Evolutionary conservation across 2,329 filamentous ascomycete species (phyloP), one percentile per base, ranked within the genome.

Genomic region (Alternaria burnsii): DNA sequence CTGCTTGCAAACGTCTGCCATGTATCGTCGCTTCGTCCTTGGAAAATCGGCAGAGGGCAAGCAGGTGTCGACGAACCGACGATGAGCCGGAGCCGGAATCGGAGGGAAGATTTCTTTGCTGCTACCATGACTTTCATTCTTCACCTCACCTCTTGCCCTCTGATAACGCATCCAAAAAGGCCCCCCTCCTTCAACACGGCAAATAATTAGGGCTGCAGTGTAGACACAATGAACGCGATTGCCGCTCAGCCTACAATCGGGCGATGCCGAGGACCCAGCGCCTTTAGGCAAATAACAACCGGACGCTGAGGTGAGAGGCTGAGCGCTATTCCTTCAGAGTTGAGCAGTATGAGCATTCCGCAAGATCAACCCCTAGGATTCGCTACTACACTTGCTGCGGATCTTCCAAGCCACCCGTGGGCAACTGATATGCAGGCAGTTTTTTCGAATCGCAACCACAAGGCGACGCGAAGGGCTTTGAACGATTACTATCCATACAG

Each of bases 281-380:
- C 47, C 38, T 26, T 41, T 44, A 46, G 46, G 46, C 38, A 28
- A 30, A 34, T 22, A 44, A 24, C 40, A 36, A 14, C 32, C n/a
- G 40, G 22, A 20, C 40, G 55, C 48, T 52, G 47, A 58, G 46
- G 46, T 34, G 30, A 48, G 55, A 58, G 55, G 48, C 55, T 58
- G 55, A 52, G 40, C 30, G 47, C 41, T 22, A 32, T 22, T 12
- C 28, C 38, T 36, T 50, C 12, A 30, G 5, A 32, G 30, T 46
- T 46, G 47, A 44, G 20, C 28, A 52, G 51, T 26, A 28, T 6
- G 30, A 18, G 18, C 44, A 48, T 58, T 58, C 55, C 40, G 52
- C n/a, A 28, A 11, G 36, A 40, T 34, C 22, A 24, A 8, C 43
- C 10, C 36, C 42, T 42, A n/a, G 47, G 43, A 52, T 32, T 34